Evolutionary conservation across 2,329 filamentous ascomycete species (phyloP), one percentile per base, ranked within the genome.

Genomic region (Fusarium pseudonygamai): DNA sequence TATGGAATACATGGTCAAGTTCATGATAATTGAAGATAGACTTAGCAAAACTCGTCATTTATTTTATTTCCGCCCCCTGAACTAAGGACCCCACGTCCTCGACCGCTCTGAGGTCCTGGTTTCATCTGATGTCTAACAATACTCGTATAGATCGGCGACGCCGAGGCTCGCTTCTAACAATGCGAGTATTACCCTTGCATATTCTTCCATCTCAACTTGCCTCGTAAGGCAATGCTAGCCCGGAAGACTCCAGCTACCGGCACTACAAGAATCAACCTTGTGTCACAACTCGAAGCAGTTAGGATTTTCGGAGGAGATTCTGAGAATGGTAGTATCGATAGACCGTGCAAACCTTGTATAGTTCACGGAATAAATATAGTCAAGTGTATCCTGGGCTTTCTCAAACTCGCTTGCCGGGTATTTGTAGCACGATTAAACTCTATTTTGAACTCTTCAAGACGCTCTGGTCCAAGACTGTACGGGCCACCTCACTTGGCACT

Each of bases 361-460:
- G 53, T 45, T 24, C 32, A 49, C 56, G 46, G 56, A 60, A 39
- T n/a, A 55, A 57, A 39, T 61, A 53, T 60, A 49, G 45, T 22
- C 45, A 37, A 22, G 46, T 43, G 16, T n/a, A 56, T 52, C 69
- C 59, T 45, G 24, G 37, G 32, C 45, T 55, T 57, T 72, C 50
- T 67, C 52, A 72, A 72, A 73, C 70, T 71, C 70, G 70, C 70
- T 73, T 47, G 32, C 24, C 34, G 14, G 26, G 28, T 39, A 36
- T 42, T 46, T 70, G 69, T 66, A 58, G 49, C 70, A 70, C 34
- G 45, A 50, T 58, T 36, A 36, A 72, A 72, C 65, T 73, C 46
- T 71, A 73, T 71, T 71, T 71, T 50, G 28, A 28, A 18, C 30
- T 26, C 63, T 36, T 24, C 18, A 28, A 37, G 34, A 37, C n/a